Evolutionary conservation across 2,329 filamentous ascomycete species (phyloP), one percentile per base, ranked within the genome.

Genomic region (Alternaria infectoria): DNA sequence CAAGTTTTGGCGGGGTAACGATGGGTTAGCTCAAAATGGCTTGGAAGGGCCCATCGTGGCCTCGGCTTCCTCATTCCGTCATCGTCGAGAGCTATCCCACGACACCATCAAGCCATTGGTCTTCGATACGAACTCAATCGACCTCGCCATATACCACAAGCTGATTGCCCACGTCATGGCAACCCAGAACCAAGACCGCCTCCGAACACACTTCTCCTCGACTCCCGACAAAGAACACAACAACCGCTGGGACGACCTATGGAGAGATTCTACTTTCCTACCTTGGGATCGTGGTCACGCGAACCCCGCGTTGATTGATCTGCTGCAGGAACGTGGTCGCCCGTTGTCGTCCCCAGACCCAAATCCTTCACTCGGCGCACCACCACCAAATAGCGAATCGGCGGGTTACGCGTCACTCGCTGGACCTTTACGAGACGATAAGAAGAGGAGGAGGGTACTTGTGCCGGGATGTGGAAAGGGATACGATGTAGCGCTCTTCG

Each of bases 401-500:
- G 32, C 32, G 19, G 59, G 55, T 17, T 65, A 58, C 23, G 30
- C 28, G 7, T 60, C 43, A 21, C 62, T 68, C 2, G 56, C 64
- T 2, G 73, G 75, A 5, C 56, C 74, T 2, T 19, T 70, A 10
- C 61, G 32, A 2, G 9, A 56, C 0, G 69, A 70, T 28, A 72
- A 73, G 59, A 79, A 26, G 71, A 81, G 78, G 59, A 87, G 86
- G 70, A 83, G 82, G 60, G 93, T 90, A 1, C 83, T 96, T 9
- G 90, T 97, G 0, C 91, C 93, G 0, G 93, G 93, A 6, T 97
- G 93, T 79, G 93, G 93, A 0, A 86, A 87, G 50, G 93, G 93
- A 6, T 91, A 96, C 74, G 93, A 97, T 80, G 91, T 93, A 2
- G 83, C 93, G 10, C 83, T 97, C 40, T 85, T 97, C 47, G 87